A percentile compares a stretch with the other conserved stretches of the same genome.
phyloP scores from a whole-genome alignment of 345 rosid species.

The Salix caprea region DNA sequence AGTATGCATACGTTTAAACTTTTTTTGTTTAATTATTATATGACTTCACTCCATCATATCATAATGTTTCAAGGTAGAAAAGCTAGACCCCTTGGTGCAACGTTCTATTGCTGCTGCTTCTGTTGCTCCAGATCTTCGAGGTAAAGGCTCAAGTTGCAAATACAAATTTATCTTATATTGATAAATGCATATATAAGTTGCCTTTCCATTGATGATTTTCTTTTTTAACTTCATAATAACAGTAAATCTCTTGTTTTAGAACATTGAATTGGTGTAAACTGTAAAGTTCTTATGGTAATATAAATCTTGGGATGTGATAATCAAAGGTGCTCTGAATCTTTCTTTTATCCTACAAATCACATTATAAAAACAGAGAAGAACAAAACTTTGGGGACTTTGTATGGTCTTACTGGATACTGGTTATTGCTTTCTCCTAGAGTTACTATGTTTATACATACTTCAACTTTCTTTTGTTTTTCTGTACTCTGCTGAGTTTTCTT shows the following conservation, averaged over 20 bases:
- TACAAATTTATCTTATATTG: conserved; percentile 1
- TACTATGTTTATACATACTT: neutral
- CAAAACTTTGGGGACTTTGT: neutral
- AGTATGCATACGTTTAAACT: neutral
- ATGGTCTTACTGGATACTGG: neutral
- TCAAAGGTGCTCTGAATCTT: neutral
- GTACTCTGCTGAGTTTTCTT: neutral
- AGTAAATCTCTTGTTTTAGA: neutral
- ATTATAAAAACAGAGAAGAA: neutral
- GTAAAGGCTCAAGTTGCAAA: conserved; percentile 37
- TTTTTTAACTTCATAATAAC: neutral
- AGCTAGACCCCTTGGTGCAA: conserved; percentile 72
- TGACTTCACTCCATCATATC: neutral
- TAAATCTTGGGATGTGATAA: neutral
- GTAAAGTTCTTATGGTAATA: neutral
- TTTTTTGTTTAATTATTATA: neutral
- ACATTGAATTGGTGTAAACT: neutral
- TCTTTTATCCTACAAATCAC: neutral
- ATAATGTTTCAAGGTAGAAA: conserved; percentile 49
- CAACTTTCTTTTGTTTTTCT: neutral
- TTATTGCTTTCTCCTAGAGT: conserved; percentile 2
- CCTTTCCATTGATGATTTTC: neutral
- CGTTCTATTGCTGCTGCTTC: conserved; percentile 72
- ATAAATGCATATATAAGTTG: neutral
- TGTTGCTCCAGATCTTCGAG: conserved; percentile 61